These are phyloP conservation scores for Trichoderma oligosporum DNA, from an alignment of 2,329 filamentous ascomycete genomes.

Conservation along the genomic window DNA sequence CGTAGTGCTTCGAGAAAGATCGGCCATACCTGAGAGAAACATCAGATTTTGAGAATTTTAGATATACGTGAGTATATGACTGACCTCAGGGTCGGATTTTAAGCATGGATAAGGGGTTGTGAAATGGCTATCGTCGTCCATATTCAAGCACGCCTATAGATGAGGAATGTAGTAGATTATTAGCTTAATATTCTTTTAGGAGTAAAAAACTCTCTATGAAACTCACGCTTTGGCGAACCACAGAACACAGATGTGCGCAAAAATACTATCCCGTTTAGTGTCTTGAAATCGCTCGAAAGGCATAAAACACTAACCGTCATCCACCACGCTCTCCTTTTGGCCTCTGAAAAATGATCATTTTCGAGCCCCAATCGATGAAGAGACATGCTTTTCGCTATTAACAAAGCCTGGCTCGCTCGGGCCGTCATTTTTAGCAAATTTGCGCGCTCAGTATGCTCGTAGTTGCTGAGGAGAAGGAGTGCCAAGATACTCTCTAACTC, in stretches of 20 bases:
- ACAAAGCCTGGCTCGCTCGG: neutral
- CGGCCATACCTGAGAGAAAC: neutral
- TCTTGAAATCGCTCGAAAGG: no score
- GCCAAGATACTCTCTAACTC: neutral
- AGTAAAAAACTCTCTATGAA: neutral
- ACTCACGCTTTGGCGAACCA: neutral
- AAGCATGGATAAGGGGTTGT: neutral
- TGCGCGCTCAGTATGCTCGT: neutral
- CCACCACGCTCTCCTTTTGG: neutral
- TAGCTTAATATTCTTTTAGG: no score
- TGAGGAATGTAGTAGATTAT: neutral
- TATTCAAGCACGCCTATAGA: neutral
- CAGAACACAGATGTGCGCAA: neutral
- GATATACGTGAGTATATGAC: neutral
- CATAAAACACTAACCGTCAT: neutral
- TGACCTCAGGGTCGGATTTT: neutral
- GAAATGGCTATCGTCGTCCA: neutral
- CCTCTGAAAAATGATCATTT: neutral
- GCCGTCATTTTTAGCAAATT: neutral
- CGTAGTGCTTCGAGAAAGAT: neutral
- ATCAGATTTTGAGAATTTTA: neutral
- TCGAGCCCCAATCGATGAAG: neutral
- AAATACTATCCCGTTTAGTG: neutral
- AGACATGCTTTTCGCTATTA: neutral
- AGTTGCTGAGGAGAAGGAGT: neutral